Evolutionary conservation across 441 rosid species (phyloP).

Genomic region (Isatis lusitanica): DNA sequence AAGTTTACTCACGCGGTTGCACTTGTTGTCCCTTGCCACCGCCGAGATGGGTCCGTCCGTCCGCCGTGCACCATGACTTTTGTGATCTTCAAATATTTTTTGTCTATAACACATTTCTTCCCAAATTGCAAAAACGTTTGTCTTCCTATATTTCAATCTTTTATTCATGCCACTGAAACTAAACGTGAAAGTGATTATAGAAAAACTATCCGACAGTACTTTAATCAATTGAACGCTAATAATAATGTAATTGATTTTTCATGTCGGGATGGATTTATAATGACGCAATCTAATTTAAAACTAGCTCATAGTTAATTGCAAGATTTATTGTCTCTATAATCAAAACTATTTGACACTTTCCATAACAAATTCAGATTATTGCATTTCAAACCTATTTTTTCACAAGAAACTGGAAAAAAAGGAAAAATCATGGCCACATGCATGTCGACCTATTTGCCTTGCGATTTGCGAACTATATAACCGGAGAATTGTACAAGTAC

Average conservation of each 20-base stretch:
- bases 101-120: background rate
- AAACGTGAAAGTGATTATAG: background rate
- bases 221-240: background rate
- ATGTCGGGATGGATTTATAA: background rate
- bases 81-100: too few relatives aligned
- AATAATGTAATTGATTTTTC: background rate
- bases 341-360: background rate
- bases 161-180: background rate
- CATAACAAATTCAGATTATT: background rate
- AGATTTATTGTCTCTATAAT: background rate
- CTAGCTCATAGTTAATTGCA: background rate
- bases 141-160: background rate
- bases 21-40: conserved; percentile 12
- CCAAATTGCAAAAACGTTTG: background rate
- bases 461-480: background rate
- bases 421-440: background rate
- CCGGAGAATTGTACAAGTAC: background rate
- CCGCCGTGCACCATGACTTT: too few relatives aligned
- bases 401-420: background rate
- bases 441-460: background rate
- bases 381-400: background rate
- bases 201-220: background rate
- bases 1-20: conserved; percentile 27
- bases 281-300: background rate
- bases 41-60: too few relatives aligned